phyloP scores from a whole-genome alignment of 2,329 filamentous ascomycete genomes.

The Trichophyton simii region DNA sequence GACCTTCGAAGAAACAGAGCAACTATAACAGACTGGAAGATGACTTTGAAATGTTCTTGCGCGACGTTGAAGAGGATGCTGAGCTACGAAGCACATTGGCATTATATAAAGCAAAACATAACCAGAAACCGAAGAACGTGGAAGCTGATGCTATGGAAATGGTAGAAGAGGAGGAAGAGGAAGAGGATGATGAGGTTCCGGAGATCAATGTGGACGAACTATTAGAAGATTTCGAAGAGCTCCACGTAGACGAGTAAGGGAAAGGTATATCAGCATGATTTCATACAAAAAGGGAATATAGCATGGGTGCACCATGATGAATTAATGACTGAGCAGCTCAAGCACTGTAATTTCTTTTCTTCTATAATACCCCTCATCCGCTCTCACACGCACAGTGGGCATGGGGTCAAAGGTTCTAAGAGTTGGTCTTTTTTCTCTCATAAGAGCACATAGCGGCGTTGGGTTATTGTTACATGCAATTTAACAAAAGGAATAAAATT shows the following conservation, averaged over 20 bases:
- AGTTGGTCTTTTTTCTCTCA: neutral
- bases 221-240: slow-evolving; percentile 85
- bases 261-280: neutral
- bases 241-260: slow-evolving; percentile 45
- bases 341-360: neutral
- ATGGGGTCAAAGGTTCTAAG: neutral
- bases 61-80: slow-evolving; percentile 88
- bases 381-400: too few relatives aligned
- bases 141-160: slow-evolving; percentile 27
- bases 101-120: slow-evolving; percentile 62
- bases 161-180: slow-evolving; percentile 44
- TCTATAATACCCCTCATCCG: too few relatives aligned
- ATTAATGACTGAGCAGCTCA: neutral
- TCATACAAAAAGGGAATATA: neutral
- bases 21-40: slow-evolving; percentile 83
- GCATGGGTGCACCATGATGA: neutral
- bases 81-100: slow-evolving; percentile 75
- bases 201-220: slow-evolving; percentile 67
- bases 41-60: slow-evolving; percentile 95
- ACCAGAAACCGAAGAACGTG: slow-evolving; percentile 35
- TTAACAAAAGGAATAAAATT: neutral
- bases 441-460: neutral
- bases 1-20: slow-evolving; percentile 25
- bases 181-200: slow-evolving; percentile 53
- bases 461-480: neutral